Conservation (phyloP, 2,329 filamentous ascomycete species). For the Rhinocladiella similis region DNA sequence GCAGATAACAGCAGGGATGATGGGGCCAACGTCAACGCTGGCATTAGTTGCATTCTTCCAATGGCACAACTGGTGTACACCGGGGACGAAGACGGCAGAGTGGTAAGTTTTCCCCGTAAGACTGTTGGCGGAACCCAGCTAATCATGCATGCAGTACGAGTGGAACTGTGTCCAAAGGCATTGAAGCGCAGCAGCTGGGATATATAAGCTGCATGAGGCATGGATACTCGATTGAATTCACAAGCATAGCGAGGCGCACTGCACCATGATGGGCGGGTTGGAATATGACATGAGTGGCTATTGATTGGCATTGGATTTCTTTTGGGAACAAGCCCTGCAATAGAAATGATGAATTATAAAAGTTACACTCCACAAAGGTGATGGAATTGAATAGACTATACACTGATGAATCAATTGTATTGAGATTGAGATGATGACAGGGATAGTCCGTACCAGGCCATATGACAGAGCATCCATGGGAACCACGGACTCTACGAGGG, state of each 20-base stretch:
- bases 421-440: too few species aligned
- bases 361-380: not conserved
- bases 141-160: conserved; percentile 48
- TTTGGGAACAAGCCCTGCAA: not conserved
- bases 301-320: not conserved
- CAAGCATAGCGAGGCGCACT: not conserved
- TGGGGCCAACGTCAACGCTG: conserved; percentile 56
- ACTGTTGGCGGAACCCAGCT: not conserved
- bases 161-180: conserved; percentile 58
- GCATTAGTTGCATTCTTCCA: conserved; percentile 82
- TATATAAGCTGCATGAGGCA: not conserved
- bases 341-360: too few species aligned
- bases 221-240: not conserved
- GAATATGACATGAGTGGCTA: not conserved
- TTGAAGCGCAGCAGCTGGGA: conserved; percentile 26
- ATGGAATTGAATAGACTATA: too few species aligned
- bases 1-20: conserved; percentile 66
- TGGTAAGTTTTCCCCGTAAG: conserved; percentile 62
- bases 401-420: too few species aligned
- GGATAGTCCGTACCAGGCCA: too few species aligned
- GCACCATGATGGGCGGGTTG: not conserved
- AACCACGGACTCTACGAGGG: too few species aligned
- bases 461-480: too few species aligned
- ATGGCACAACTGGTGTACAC: conserved; percentile 85
- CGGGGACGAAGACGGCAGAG: conserved; percentile 87